Conservation (phyloP, 2,329 filamentous ascomycete species). For the Calonectria multiphialidica region DNA sequence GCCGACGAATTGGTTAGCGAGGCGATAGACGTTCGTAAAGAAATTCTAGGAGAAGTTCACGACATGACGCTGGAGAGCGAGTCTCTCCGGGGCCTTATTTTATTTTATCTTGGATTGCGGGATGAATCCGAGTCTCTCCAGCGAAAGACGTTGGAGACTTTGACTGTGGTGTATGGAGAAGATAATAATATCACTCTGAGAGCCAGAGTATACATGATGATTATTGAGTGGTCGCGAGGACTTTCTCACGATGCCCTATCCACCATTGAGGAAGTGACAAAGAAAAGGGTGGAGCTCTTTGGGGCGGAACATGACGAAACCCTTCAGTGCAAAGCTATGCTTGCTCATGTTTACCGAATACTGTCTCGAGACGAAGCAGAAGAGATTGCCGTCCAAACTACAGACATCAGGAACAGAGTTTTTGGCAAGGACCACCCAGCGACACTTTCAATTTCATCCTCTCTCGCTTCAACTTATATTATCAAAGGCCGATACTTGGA, state of each 20-base stretch:
- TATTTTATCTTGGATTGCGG: neutral
- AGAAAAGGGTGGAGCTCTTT: neutral
- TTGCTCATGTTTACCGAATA: neutral
- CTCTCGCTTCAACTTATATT: neutral
- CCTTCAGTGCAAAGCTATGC: neutral
- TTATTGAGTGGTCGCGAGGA: neutral
- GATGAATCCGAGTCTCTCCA: neutral
- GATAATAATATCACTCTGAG: neutral
- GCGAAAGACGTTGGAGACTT: neutral
- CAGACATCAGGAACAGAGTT: neutral
- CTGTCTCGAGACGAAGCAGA: neutral
- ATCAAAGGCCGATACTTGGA: neutral
- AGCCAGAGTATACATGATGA: neutral
- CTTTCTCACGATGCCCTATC: neutral
- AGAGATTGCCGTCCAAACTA: neutral
- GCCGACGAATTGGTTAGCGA: neutral
- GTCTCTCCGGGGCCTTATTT: neutral
- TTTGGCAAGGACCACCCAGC: neutral
- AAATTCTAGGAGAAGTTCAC: neutral
- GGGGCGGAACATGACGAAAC: neutral
- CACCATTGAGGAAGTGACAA: neutral
- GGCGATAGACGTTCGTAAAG: neutral
- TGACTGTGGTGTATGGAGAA: neutral
- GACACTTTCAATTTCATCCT: neutral
- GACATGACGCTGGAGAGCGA: conserved; percentile 2